phyloP scores from a whole-genome alignment of 1,139 yeast species.

The Barnettozyma hawaiiensis region DNA sequence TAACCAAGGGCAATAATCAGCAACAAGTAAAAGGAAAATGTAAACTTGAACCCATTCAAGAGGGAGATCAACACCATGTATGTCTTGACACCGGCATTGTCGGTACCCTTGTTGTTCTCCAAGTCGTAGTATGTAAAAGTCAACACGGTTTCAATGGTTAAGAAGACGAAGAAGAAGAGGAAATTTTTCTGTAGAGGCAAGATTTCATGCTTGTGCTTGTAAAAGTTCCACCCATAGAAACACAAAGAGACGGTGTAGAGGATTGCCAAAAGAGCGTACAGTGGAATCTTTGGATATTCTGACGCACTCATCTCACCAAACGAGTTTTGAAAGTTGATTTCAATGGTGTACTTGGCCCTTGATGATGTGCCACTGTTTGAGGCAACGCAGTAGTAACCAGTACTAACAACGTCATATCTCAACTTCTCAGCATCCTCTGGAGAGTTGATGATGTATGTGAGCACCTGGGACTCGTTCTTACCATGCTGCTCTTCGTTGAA shows the following conservation, averaged over 20 bases:
- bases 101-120: slow-evolving; percentile 54
- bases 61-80: slow-evolving; percentile 76
- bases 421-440: slow-evolving; percentile 57
- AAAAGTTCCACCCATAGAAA: slow-evolving; percentile 79
- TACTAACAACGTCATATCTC: slow-evolving; percentile 57
- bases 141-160: slow-evolving; percentile 78
- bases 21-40: slow-evolving; percentile 83
- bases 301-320: slow-evolving; percentile 86
- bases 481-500: slow-evolving; percentile 35
- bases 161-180: slow-evolving; percentile 75
- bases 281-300: slow-evolving; percentile 85
- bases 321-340: slow-evolving; percentile 79
- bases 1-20: slow-evolving; percentile 87
- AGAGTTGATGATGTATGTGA: slow-evolving; percentile 49
- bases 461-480: slow-evolving; percentile 47
- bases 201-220: slow-evolving; percentile 80
- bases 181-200: slow-evolving; percentile 88
- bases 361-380: slow-evolving; percentile 44
- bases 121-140: slow-evolving; percentile 91
- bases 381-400: slow-evolving; percentile 91
- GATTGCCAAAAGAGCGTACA: slow-evolving; percentile 81
- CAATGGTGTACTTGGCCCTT: slow-evolving; percentile 49
- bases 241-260: slow-evolving; percentile 78
- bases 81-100: slow-evolving; percentile 57
- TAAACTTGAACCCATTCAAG: slow-evolving; percentile 72